phyloP scores from a whole-genome alignment of 495 filamentous ascomycete genomes.

The Penicillium cataractarum region DNA sequence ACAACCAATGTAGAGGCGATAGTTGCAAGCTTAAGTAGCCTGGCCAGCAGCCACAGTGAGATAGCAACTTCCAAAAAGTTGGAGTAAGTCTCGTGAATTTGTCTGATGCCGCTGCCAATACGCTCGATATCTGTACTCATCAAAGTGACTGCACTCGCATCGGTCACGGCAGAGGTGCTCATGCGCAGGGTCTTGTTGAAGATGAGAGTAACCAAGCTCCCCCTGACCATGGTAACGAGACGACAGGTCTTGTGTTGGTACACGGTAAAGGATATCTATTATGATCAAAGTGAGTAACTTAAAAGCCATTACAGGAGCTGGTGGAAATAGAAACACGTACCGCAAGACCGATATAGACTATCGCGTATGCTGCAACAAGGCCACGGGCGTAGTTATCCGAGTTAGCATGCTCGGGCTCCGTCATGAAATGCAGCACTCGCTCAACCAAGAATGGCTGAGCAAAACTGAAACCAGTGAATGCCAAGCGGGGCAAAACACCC shows the following conservation, averaged over 20 bases:
- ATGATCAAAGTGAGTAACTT: neutral
- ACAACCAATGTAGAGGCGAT: constrained; percentile 52
- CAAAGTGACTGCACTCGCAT: constrained; percentile 55
- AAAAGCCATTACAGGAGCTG: no score
- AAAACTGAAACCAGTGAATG: constrained; percentile 57
- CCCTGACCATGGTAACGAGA: constrained; percentile 55
- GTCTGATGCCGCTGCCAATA: constrained; percentile 37
- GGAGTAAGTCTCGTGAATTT: constrained; percentile 55
- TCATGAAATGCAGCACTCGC: constrained; percentile 46
- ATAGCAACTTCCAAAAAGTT: constrained; percentile 55
- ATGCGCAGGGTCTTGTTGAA: constrained; percentile 48
- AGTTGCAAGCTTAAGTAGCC: constrained; percentile 49
- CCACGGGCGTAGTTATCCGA: constrained; percentile 50
- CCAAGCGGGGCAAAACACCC: constrained; percentile 53
- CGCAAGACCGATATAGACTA: constrained; percentile 62
- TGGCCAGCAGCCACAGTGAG: constrained; percentile 55
- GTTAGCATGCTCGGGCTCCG: constrained; percentile 34
- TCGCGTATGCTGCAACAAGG: constrained; percentile 57
- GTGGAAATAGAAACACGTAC: constrained; percentile 18
- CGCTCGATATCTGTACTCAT: constrained; percentile 62
- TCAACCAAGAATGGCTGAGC: constrained; percentile 65
- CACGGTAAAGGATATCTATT: constrained; percentile 39
- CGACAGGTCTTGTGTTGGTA: constrained; percentile 57
- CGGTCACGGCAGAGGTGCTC: constrained; percentile 40
- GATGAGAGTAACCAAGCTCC: constrained; percentile 53